A percentile compares a stretch with the other conserved stretches of the same genome.
These are phyloP conservation scores for Fusarium goolgardi DNA, from an alignment of 2,329 filamentous ascomycete species.

Conservation along the genomic window DNA sequence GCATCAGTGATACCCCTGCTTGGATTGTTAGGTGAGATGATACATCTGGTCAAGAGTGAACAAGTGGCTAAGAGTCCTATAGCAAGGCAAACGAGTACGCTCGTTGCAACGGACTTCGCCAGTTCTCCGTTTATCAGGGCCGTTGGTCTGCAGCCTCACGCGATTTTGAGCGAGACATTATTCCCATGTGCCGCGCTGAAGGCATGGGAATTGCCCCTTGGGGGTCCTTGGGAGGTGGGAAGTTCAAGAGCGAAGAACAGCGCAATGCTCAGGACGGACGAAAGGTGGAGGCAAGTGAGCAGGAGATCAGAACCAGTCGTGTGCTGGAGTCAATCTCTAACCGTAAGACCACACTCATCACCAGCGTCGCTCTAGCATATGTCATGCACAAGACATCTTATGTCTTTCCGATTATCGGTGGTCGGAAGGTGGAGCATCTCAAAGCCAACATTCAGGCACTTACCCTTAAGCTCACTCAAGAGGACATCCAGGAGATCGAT, in stretches of 20 bases:
- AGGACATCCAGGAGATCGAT: conserved; percentile 76
- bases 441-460: conserved; percentile 77
- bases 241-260: conserved; percentile 57
- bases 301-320: conserved; percentile 63
- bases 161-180: conserved; percentile 58
- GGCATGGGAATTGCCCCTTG: conserved; percentile 68
- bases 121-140: conserved; percentile 68
- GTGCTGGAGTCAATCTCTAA: conserved; percentile 63
- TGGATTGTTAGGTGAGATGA: conserved; percentile 67
- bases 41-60: background rate
- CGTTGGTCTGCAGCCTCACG: conserved; percentile 55
- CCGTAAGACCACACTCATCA: conserved; percentile 57
- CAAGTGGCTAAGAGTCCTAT: conserved; percentile 16
- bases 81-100: conserved; percentile 76
- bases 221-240: conserved; percentile 65
- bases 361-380: conserved; percentile 74
- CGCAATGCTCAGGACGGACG: conserved; percentile 53
- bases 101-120: conserved; percentile 74
- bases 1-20: conserved; percentile 75
- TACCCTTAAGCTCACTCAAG: conserved; percentile 65
- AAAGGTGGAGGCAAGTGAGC: conserved; percentile 57
- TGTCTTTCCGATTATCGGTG: conserved; percentile 79
- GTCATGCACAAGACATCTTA: conserved; percentile 77
- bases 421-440: conserved; percentile 75
- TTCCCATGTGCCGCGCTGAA: conserved; percentile 57